A percentile compares a stretch with the other conserved stretches of the same genome.
Evolutionary conservation across 2,329 filamentous ascomycete genomes (phyloP).

Genomic region (Exophiala spinifera): DNA sequence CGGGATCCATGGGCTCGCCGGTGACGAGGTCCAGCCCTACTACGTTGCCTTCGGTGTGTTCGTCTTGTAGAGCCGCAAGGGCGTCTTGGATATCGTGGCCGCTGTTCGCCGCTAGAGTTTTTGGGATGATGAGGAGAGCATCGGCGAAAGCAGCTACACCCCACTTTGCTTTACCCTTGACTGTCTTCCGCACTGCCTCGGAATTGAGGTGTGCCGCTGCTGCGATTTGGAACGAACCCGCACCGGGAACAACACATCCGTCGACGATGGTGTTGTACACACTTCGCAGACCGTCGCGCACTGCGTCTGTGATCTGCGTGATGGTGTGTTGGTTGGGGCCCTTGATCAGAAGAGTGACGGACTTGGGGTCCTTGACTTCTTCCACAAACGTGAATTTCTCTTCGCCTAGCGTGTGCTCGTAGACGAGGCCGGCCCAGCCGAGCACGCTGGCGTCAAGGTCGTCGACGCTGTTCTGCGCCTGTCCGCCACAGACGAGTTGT

Average conservation of each 20-base stretch:
- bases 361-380: constrained; percentile 98
- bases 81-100: constrained; percentile 97
- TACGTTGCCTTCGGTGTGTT: constrained; percentile 75
- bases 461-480: constrained; percentile 92
- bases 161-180: constrained; percentile 98
- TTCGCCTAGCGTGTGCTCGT: constrained; percentile 95
- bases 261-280: constrained; percentile 99
- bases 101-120: constrained; percentile 92
- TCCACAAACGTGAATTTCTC: constrained; percentile 99
- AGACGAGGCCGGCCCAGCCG: constrained; percentile 93
- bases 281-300: constrained; percentile 88
- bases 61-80: constrained; percentile 81
- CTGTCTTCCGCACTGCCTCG: constrained; percentile 79
- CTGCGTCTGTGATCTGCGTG: constrained; percentile 91
- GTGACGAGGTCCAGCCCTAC: constrained; percentile 84
- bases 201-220: constrained; percentile 84
- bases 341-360: constrained; percentile 95
- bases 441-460: constrained; percentile 83
- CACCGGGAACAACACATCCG: constrained; percentile 88
- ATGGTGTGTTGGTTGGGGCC: constrained; percentile 97
- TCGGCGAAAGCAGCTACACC: constrained; percentile 94
- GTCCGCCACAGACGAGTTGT: constrained; percentile 88
- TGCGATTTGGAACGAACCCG: constrained; percentile 92
- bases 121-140: constrained; percentile 90
- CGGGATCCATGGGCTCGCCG: constrained; percentile 91